These are phyloP conservation scores for Fagopyrum tataricum DNA, from an alignment of 148 eudicot genomes.

Conservation along the genomic window DNA sequence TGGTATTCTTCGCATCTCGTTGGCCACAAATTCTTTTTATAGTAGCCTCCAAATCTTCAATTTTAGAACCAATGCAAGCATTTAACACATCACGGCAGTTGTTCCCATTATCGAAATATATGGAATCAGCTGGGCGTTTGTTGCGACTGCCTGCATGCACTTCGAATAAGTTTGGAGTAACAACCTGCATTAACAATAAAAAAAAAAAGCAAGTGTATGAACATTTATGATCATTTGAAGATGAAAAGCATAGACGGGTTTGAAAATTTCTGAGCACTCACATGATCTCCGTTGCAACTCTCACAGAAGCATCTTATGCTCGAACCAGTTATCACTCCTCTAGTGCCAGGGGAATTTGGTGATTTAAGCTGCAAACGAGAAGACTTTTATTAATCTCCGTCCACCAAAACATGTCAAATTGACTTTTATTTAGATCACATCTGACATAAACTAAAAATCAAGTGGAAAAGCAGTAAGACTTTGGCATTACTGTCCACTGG, in stretches of 20 bases:
- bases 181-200: constrained; percentile 39
- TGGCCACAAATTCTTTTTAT: constrained; percentile 35
- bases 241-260: background rate
- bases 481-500: too few species aligned
- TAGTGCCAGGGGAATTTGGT: constrained; percentile 25
- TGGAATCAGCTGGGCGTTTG: constrained; percentile 75
- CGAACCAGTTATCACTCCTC: constrained; percentile 47
- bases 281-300: constrained; percentile 43
- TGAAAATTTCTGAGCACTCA: constrained; percentile 19
- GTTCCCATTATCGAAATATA: constrained; percentile 60
- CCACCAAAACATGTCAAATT: background rate
- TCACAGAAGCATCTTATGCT: constrained; percentile 59
- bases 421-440: background rate
- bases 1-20: constrained; percentile 16
- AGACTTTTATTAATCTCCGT: background rate
- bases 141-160: constrained; percentile 72
- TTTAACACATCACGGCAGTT: constrained; percentile 54
- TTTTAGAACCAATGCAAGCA: constrained; percentile 43
- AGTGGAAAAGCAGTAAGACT: too few species aligned
- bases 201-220: background rate
- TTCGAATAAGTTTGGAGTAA: constrained; percentile 61
- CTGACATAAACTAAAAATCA: too few species aligned
- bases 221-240: background rate
- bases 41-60: constrained; percentile 26
- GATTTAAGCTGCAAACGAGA: constrained; percentile 21